Evolutionary conservation across 352 stramenopile genomes (phyloP).

Genomic region (Globisporangium rhizosaccharum): DNA sequence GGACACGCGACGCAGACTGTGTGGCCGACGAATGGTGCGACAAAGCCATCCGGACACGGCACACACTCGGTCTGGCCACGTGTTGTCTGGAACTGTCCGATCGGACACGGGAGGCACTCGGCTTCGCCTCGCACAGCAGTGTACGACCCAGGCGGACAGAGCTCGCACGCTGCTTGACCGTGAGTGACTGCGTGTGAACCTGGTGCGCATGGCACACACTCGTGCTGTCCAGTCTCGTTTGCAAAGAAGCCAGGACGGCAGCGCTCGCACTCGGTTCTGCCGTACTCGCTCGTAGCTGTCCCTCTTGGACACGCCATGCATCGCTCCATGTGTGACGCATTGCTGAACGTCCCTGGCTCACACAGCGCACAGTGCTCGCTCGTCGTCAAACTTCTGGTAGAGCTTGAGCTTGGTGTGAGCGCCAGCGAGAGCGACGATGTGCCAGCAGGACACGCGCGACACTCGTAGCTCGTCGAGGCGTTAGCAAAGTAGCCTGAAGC

Average conservation of each 20-base stretch:
- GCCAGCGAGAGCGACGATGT: slow-evolving; percentile 7
- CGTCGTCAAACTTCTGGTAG: not conserved
- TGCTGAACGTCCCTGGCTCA: slow-evolving; percentile 37
- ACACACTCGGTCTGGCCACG: slow-evolving; percentile 24
- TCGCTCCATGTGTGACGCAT: slow-evolving; percentile 17
- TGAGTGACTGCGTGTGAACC: slow-evolving; percentile 25
- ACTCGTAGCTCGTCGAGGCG: slow-evolving; percentile 34
- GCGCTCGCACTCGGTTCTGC: slow-evolving; percentile 12
- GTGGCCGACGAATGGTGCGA: slow-evolving; percentile 31
- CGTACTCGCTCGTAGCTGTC: slow-evolving; percentile 7
- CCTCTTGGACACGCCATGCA: slow-evolving; percentile 34
- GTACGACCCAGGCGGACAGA: slow-evolving; percentile 26
- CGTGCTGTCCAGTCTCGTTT: slow-evolving; percentile 16
- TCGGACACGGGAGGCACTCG: slow-evolving; percentile 40
- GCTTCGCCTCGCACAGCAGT: slow-evolving; percentile 28
- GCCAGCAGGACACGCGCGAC: slow-evolving; percentile 28
- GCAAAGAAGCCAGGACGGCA: slow-evolving; percentile 25
- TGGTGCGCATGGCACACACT: slow-evolving; percentile 34
- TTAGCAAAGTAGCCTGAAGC: slow-evolving; percentile 41
- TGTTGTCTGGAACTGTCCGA: slow-evolving; percentile 30
- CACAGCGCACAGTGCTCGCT: slow-evolving; percentile 29
- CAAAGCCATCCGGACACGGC: slow-evolving; percentile 29
- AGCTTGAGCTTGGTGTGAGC: not conserved
- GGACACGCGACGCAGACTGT: slow-evolving; percentile 30
- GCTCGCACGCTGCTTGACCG: slow-evolving; percentile 22